Evolutionary conservation across 176 grass and related monocot genomes (phyloP), one percentile per base, ranked within the genome.

Genomic region (Zoysia pacifica): DNA sequence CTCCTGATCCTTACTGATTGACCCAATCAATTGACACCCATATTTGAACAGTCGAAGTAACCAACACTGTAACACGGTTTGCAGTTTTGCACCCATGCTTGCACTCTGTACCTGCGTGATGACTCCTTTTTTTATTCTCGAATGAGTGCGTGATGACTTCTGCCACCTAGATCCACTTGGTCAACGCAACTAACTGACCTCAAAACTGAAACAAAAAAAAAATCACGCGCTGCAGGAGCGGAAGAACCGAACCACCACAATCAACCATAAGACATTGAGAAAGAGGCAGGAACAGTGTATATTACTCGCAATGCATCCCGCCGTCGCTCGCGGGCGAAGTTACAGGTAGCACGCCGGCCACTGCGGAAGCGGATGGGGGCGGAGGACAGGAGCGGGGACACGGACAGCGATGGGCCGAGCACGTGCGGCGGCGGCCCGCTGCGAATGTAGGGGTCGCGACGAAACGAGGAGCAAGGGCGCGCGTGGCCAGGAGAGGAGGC

Each of bases 281-380:
- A 16, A 18, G 70, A 55, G 16, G 55, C 12, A 1, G 9, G 40
- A 10, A 62, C 16, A 7, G 2, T 41, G 9, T 2, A 41, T 2
- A 9, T 85, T 77, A 89, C 87, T 66, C 72, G 77, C 10, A 66
- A 43, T 58, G 71, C 50, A 20, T 65, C n/a, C 50, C 77, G 65
- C 66, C 78, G 66, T 36, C 15, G 55, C 14, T 63, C 16, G 5
- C 64, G 48, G 12, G 77, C 49, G 65, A 48, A 37, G 49, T 20
- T 54, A 49, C 65, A 71, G 35, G 72, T 59, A 46, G 42, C 56
- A 44, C 11, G 42, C 52, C 42, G 35, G 59, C 42, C 36, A 16
- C 5, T 15, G 11, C 36, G 16, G 45, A 88, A 84, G 47, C 55
- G 40, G 18, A 18, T 13, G 28, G 77, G 18, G 7, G 77, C 65